Evolutionary conservation across 495 filamentous ascomycete genomes (phyloP).

Genomic region (Parmelia sp.): DNA sequence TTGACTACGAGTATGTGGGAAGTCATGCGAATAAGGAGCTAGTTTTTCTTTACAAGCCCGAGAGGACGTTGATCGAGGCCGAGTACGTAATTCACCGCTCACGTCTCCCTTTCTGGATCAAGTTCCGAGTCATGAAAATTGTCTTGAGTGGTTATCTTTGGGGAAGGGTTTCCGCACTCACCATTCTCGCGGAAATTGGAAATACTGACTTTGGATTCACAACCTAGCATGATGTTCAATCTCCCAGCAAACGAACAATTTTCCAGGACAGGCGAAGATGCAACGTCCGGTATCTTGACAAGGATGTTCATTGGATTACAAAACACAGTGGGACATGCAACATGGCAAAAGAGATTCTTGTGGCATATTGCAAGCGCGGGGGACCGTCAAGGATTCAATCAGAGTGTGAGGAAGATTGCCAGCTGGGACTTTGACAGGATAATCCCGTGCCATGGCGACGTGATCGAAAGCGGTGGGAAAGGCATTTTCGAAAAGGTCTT

Average conservation of each 20-base stretch:
- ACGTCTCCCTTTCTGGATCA: background rate
- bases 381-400: conserved; percentile 62
- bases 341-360: conserved; percentile 69
- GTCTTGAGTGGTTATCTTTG: background rate
- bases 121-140: background rate
- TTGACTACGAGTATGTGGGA: conserved; percentile 77
- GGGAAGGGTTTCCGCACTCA: background rate
- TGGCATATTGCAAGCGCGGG: conserved; percentile 67
- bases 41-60: conserved; percentile 77
- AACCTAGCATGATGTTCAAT: conserved; percentile 65
- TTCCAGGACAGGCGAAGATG: conserved; percentile 50
- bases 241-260: conserved; percentile 85
- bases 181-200: background rate
- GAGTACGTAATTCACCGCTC: conserved; percentile 37
- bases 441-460: conserved; percentile 91
- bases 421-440: conserved; percentile 82
- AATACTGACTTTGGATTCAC: background rate
- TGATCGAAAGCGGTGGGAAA: conserved; percentile 70
- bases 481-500: conserved; percentile 74
- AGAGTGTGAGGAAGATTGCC: conserved; percentile 60
- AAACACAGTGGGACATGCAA: conserved; percentile 56
- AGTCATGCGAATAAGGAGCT: conserved; percentile 80
- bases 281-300: conserved; percentile 53
- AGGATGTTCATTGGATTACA: conserved; percentile 56
- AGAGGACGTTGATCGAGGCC: conserved; percentile 77